phyloP scores from a whole-genome alignment of 805 yeast genomes.

The Wickerhamiella shivajii region DNA sequence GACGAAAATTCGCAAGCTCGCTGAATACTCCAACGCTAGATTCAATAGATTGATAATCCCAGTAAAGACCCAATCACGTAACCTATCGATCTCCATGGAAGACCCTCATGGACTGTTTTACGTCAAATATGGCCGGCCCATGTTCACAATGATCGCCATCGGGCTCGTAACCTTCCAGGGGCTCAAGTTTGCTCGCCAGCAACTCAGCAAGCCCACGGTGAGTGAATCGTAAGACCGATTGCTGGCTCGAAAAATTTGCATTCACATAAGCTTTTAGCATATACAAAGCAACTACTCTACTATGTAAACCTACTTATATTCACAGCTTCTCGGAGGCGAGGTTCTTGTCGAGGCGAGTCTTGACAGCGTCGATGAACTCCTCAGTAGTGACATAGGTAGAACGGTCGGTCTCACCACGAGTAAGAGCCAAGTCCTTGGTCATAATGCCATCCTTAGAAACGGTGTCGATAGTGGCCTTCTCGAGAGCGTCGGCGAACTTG shows the following conservation, averaged over 20 bases:
- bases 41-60: no score
- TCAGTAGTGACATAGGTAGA: conserved; percentile 75
- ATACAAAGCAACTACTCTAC: no score
- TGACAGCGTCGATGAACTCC: conserved; percentile 77
- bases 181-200: conserved; percentile 9
- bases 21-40: no score
- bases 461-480: conserved; percentile 73
- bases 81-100: not conserved
- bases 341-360: conserved; percentile 37
- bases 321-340: no score
- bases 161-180: conserved; percentile 14
- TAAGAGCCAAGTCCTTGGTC: conserved; percentile 93
- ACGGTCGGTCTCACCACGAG: conserved; percentile 76
- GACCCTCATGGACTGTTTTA: conserved; percentile 10
- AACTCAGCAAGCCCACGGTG: conserved; percentile 5
- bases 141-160: conserved; percentile 14
- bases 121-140: conserved; percentile 15
- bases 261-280: no score
- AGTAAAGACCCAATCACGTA: not conserved
- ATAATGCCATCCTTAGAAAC: conserved; percentile 72
- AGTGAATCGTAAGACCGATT: no score
- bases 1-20: no score
- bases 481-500: conserved; percentile 62
- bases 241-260: no score
- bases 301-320: no score